Conservation (phyloP, 257 asterid species). For the Phtheirospermum japonicum region DNA sequence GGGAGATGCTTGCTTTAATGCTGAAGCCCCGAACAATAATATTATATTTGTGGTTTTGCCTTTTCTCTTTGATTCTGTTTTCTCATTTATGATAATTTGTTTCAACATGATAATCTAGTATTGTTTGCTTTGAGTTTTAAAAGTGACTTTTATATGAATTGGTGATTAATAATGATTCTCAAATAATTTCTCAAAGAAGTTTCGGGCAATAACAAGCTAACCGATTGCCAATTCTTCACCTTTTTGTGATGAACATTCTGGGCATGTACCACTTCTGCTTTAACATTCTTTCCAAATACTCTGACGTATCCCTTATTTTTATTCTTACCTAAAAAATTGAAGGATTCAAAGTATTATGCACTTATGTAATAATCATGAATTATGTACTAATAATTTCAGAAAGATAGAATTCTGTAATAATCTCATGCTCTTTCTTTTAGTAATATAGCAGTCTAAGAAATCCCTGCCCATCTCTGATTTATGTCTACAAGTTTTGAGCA, state of each 20-base stretch:
- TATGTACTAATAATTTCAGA: too few relatives aligned
- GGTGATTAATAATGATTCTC: neutral
- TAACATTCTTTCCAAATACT: constrained; percentile 81
- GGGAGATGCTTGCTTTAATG: constrained; percentile 7
- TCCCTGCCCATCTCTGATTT: constrained; percentile 9
- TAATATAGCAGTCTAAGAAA: neutral
- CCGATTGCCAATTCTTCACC: constrained; percentile 10
- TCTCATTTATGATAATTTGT: neutral
- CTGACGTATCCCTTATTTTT: constrained; percentile 40
- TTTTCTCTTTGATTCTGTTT: constrained; percentile 11
- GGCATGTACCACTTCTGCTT: constrained; percentile 85
- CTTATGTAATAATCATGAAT: too few relatives aligned
- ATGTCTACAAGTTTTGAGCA: too few relatives aligned
- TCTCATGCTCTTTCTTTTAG: constrained; percentile 13
- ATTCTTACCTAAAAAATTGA: neutral
- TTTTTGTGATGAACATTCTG: constrained; percentile 57
- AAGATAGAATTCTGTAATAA: too few relatives aligned
- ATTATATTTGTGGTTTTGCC: constrained; percentile 15
- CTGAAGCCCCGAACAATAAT: constrained; percentile 18
- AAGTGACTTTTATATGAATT: neutral
- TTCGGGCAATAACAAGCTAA: constrained; percentile 6
- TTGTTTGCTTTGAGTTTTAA: constrained; percentile 6
- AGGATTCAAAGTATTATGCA: too few relatives aligned
- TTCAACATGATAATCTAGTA: constrained; percentile 15
- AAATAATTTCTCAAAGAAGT: neutral